Conservation (phyloP, 495 filamentous ascomycete genomes). For the Penicillium maclennaniae region DNA sequence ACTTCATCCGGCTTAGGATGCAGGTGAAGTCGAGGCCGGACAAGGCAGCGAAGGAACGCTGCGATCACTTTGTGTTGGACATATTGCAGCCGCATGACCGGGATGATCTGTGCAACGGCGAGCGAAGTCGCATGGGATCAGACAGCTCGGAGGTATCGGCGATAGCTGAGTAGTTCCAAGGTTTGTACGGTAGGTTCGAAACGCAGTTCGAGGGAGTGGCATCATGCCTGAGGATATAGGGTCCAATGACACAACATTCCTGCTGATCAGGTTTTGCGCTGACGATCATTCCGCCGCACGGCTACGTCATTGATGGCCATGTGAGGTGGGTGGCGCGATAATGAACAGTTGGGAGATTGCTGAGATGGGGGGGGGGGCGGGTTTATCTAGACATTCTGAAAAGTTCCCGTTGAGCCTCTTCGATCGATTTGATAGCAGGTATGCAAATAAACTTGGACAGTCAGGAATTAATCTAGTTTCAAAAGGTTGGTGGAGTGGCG, state of each 20-base stretch:
- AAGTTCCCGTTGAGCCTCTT: neutral
- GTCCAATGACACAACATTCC: neutral
- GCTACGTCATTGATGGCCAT: neutral
- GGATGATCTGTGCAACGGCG: neutral
- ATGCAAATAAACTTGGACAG: neutral
- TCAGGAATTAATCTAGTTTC: neutral
- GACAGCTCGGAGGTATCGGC: neutral
- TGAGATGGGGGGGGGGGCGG: no score
- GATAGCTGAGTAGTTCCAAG: neutral
- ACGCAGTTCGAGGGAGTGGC: neutral
- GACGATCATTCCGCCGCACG: neutral
- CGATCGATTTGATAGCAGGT: neutral
- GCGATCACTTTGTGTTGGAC: slow-evolving; percentile 15
- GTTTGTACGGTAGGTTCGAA: neutral
- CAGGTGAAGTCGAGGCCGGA: slow-evolving; percentile 19
- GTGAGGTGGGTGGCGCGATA: neutral
- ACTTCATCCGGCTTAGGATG: slow-evolving; percentile 32
- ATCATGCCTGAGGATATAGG: neutral
- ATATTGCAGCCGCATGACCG: slow-evolving; percentile 14
- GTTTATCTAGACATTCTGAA: neutral
- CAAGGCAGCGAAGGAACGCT: slow-evolving; percentile 16
- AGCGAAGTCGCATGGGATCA: neutral
- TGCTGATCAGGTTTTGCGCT: neutral
- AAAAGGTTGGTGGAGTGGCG: neutral
- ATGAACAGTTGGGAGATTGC: neutral